These are phyloP conservation scores for Haplosporangium sp. DNA, from an alignment of 371 early-diverging fungal genomes.

Conservation along the genomic window DNA sequence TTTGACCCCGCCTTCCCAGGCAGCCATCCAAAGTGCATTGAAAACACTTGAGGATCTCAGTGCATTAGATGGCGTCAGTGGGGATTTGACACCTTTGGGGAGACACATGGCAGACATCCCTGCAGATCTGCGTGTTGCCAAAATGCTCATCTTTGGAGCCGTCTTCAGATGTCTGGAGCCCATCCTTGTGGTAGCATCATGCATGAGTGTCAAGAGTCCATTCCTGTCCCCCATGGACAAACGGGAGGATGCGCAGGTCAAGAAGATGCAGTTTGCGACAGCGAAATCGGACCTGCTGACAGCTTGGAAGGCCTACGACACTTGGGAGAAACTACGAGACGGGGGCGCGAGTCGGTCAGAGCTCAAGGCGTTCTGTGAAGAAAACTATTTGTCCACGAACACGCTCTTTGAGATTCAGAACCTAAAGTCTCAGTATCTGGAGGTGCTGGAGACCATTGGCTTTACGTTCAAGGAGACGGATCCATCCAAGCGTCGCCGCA, in stretches of 20 bases:
- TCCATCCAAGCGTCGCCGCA: conserved; percentile 38
- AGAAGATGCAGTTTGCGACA: conserved; percentile 62
- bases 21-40: conserved; percentile 72
- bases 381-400: conserved; percentile 72
- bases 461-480: conserved; percentile 55
- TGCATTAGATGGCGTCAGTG: conserved; percentile 65
- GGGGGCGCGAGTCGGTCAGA: conserved; percentile 49
- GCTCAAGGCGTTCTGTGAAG: conserved; percentile 64
- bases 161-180: conserved; percentile 87
- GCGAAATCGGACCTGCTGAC: conserved; percentile 78
- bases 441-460: conserved; percentile 72
- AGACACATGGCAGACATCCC: conserved; percentile 89
- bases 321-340: conserved; percentile 62
- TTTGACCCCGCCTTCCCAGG: conserved; percentile 79
- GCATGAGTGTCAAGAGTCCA: conserved; percentile 77
- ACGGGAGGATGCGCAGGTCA: conserved; percentile 71
- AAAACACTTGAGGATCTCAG: conserved; percentile 65
- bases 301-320: conserved; percentile 73
- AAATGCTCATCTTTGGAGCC: conserved; percentile 85
- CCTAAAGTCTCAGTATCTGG: conserved; percentile 67
- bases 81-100: conserved; percentile 88
- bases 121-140: conserved; percentile 90
- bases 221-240: conserved; percentile 75
- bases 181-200: conserved; percentile 84
- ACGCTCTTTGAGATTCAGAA: conserved; percentile 62